phyloP scores from a whole-genome alignment of 208 protist genomes.

The Hexamita inflata region DNA sequence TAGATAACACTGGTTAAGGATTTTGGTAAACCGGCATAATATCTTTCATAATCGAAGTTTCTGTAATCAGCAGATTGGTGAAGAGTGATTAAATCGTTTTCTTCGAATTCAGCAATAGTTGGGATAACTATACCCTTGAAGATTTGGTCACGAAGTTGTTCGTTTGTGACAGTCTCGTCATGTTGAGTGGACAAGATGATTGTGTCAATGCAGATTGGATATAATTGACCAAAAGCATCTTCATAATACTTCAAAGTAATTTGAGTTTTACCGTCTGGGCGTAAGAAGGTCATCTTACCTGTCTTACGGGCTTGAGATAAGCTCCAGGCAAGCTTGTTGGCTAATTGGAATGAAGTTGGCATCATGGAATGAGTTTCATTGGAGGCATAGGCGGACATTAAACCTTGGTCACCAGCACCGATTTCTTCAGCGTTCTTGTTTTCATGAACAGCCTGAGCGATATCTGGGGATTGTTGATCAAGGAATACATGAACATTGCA shows the following conservation, averaged over 20 bases:
- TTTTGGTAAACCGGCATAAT: background rate
- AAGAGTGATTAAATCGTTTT: background rate
- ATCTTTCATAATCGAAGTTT: background rate
- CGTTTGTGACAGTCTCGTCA: constrained; percentile 70
- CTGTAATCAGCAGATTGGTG: background rate
- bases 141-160: constrained; percentile 57
- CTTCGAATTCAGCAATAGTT: background rate
- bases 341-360: constrained; percentile 85
- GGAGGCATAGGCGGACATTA: constrained; percentile 99
- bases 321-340: constrained; percentile 65
- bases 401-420: constrained; percentile 94
- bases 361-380: constrained; percentile 91
- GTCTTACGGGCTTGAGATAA: constrained; percentile 60
- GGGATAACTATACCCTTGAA: constrained; percentile 35
- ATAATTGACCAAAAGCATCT: constrained; percentile 60
- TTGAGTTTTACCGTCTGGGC: constrained; percentile 92
- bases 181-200: constrained; percentile 97
- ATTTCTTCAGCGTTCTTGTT: constrained; percentile 78
- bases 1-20: no score
- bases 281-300: constrained; percentile 70
- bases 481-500: background rate
- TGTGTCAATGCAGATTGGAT: constrained; percentile 81
- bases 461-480: constrained; percentile 83
- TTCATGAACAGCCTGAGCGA: constrained; percentile 85
- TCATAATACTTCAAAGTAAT: constrained; percentile 93